Evolutionary conservation across 1,284 basidiomycete genomes (phyloP).

Genomic region (Xanthoconium separans): DNA sequence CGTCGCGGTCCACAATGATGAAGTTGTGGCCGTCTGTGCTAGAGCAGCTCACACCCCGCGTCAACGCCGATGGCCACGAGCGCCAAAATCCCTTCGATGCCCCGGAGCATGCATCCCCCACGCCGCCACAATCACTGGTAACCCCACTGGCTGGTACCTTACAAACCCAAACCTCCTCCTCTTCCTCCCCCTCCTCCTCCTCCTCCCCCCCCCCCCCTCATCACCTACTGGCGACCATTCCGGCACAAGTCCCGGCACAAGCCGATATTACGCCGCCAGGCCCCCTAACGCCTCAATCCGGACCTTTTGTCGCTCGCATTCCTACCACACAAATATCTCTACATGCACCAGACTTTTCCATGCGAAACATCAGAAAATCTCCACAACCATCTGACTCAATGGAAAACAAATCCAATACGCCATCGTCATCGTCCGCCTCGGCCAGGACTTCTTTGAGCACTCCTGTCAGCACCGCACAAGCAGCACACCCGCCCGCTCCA

Average conservation of each 20-base stretch:
- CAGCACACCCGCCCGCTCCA: slow-evolving; percentile 34
- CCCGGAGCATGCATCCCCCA: slow-evolving; percentile 26
- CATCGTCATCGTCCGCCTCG: slow-evolving; percentile 45
- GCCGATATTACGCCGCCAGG: slow-evolving; percentile 36
- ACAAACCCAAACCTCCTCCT: slow-evolving; percentile 10
- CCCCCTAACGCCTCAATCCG: slow-evolving; percentile 40
- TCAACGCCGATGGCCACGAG: slow-evolving; percentile 50
- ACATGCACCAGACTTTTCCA: slow-evolving; percentile 78
- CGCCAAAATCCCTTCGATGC: slow-evolving; percentile 71
- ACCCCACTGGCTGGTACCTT: slow-evolving; percentile 1
- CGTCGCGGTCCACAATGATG: slow-evolving; percentile 47
- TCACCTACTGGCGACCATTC: slow-evolving; percentile 37
- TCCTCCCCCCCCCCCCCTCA: slow-evolving; percentile 33
- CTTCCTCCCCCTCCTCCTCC: background rate
- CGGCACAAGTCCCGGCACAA: slow-evolving; percentile 23
- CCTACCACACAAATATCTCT: slow-evolving; percentile 75
- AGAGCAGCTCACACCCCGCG: slow-evolving; percentile 74
- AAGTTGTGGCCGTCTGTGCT: slow-evolving; percentile 65
- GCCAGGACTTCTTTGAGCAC: slow-evolving; percentile 30
- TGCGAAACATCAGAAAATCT: slow-evolving; percentile 51
- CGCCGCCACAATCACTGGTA: slow-evolving; percentile 1
- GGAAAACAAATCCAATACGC: slow-evolving; percentile 37
- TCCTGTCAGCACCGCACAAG: slow-evolving; percentile 25
- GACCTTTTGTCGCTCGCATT: slow-evolving; percentile 52
- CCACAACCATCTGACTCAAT: slow-evolving; percentile 32